Evolutionary conservation across 2,329 filamentous ascomycete species (phyloP).

Genomic region (Orbilia javanica): DNA sequence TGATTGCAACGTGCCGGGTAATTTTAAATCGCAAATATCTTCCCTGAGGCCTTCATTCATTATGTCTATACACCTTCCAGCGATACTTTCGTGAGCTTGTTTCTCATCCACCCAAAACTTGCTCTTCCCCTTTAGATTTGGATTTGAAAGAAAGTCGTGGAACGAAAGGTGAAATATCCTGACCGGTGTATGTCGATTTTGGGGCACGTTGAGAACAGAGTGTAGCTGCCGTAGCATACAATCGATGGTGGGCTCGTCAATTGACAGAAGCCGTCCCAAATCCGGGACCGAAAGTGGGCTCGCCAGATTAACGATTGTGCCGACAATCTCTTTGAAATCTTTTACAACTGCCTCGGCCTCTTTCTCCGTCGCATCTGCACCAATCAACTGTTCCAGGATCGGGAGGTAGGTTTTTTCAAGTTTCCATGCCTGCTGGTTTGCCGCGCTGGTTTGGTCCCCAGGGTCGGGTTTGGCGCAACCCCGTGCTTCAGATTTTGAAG

Average conservation of each 20-base stretch:
- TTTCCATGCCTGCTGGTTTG: too few species aligned
- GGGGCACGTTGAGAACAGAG: slow-evolving; percentile 13
- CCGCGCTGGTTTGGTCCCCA: too few species aligned
- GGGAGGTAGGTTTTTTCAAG: too few species aligned
- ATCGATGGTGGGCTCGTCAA: slow-evolving; percentile 1
- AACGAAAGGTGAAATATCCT: slow-evolving; percentile 32
- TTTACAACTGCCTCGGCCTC: too few species aligned
- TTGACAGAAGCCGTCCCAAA: too few species aligned
- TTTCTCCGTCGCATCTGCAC: too few species aligned
- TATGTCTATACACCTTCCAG: slow-evolving; percentile 62
- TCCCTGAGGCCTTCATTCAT: slow-evolving; percentile 62
- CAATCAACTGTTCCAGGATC: too few species aligned
- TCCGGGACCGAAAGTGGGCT: not conserved
- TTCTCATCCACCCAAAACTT: slow-evolving; percentile 33
- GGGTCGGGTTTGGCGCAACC: slow-evolving; percentile 20
- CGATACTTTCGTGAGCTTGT: slow-evolving; percentile 3
- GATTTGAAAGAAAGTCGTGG: slow-evolving; percentile 31
- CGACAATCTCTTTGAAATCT: slow-evolving; percentile 19
- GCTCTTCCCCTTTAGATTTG: not conserved
- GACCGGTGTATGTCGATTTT: not conserved
- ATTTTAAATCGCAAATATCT: slow-evolving; percentile 59
- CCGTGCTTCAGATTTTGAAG: too few species aligned
- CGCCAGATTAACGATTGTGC: slow-evolving; percentile 17
- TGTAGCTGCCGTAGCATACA: too few species aligned
- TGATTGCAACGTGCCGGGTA: not conserved